phyloP scores from a whole-genome alignment of 371 early-diverging fungal genomes.

The Mortierella sp. region DNA sequence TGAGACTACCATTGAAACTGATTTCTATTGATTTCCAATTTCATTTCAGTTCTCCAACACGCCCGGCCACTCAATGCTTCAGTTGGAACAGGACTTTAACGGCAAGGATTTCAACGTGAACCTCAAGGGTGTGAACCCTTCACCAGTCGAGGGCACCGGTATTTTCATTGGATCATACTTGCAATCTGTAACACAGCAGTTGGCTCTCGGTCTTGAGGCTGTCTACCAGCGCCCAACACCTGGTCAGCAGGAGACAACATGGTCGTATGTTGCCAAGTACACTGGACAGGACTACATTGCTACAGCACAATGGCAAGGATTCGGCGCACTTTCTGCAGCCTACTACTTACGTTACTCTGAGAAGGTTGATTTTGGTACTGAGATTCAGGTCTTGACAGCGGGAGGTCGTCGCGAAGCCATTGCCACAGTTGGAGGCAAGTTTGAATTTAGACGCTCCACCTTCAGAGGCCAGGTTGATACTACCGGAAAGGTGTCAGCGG shows the following conservation, averaged over 20 bases:
- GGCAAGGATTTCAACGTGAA: constrained; percentile 90
- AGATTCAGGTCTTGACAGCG: constrained; percentile 86
- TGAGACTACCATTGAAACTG: too few species aligned
- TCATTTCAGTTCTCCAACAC: constrained; percentile 66
- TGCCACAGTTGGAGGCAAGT: constrained; percentile 95
- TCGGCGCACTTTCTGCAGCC: constrained; percentile 86
- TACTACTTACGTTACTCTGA: constrained; percentile 94
- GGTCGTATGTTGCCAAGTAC: constrained; percentile 84
- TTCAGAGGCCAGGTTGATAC: constrained; percentile 94
- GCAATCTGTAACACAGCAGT: constrained; percentile 88
- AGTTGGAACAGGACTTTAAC: constrained; percentile 91
- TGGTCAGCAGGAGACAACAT: constrained; percentile 84
- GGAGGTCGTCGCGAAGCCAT: constrained; percentile 90
- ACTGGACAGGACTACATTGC: constrained; percentile 81
- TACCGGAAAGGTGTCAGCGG: constrained; percentile 86
- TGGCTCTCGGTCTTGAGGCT: constrained; percentile 91
- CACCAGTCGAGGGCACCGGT: constrained; percentile 91
- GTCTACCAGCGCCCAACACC: constrained; percentile 89
- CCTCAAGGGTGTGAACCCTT: constrained; percentile 95
- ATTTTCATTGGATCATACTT: constrained; percentile 89
- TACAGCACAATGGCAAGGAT: constrained; percentile 86
- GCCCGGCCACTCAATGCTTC: constrained; percentile 90
- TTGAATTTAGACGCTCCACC: constrained; percentile 92
- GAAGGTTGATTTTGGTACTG: constrained; percentile 94
- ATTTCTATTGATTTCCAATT: too few species aligned